These are phyloP conservation scores for Trichoderma polysporum DNA, from an alignment of 2,329 filamentous ascomycete species.

Conservation along the genomic window DNA sequence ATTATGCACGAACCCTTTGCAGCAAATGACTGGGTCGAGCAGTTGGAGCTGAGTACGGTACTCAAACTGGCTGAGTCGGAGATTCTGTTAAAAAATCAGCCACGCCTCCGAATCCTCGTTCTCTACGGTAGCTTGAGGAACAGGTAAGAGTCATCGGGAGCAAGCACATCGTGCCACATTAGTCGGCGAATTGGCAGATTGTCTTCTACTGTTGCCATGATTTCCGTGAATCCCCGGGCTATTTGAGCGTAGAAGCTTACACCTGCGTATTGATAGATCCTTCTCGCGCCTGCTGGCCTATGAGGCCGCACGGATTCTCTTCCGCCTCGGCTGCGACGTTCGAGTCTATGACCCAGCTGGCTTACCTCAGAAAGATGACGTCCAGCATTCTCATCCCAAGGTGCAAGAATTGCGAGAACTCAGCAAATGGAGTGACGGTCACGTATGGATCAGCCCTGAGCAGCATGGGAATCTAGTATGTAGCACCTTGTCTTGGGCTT, in stretches of 20 bases:
- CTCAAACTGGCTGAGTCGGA: conserved; percentile 36
- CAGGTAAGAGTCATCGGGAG: no score
- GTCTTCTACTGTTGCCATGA: no score
- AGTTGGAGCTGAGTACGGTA: conserved; percentile 53
- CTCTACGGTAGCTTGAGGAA: conserved; percentile 59
- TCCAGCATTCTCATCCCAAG: conserved; percentile 55
- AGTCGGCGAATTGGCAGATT: not conserved
- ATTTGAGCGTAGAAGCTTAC: no score
- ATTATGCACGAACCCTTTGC: conserved; percentile 45
- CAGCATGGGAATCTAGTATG: conserved; percentile 63
- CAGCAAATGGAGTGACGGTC: conserved; percentile 64
- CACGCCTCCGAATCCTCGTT: conserved; percentile 55
- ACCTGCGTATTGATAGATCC: conserved; percentile 38
- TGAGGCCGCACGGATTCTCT: conserved; percentile 60
- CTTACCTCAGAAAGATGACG: conserved; percentile 63
- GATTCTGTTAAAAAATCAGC: conserved; percentile 38
- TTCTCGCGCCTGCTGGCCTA: conserved; percentile 61
- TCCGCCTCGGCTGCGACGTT: conserved; percentile 65
- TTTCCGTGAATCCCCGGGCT: no score
- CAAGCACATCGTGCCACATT: no score
- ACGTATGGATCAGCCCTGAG: conserved; percentile 65
- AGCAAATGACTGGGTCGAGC: conserved; percentile 55
- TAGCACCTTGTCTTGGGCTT: no score
- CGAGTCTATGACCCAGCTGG: conserved; percentile 59
- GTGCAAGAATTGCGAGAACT: conserved; percentile 63